These are phyloP conservation scores for Boletus barrowsii DNA, from an alignment of 768 basidiomycete genomes.

Conservation along the genomic window DNA sequence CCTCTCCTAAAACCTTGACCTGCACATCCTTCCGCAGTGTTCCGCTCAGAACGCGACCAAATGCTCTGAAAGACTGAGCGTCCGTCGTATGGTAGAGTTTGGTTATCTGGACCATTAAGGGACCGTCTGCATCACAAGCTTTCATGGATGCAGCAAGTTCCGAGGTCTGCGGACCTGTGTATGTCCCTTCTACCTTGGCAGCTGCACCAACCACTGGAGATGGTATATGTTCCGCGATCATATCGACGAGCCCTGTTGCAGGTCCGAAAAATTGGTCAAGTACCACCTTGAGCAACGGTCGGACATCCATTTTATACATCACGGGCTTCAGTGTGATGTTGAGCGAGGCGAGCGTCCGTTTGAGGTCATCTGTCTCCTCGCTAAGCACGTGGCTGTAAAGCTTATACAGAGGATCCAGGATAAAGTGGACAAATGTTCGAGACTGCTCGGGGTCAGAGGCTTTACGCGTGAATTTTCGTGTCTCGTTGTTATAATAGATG, in stretches of 20 bases:
- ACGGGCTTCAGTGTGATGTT: constrained; percentile 86
- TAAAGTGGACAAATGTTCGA: constrained; percentile 92
- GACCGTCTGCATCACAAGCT: constrained; percentile 77
- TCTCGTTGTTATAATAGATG: constrained; percentile 86
- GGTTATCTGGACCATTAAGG: constrained; percentile 88
- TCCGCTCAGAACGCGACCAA: constrained; percentile 91
- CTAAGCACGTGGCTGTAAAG: constrained; percentile 93
- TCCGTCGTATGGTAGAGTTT: constrained; percentile 97
- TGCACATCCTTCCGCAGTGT: constrained; percentile 79
- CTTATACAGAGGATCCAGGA: constrained; percentile 95
- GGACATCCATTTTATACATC: constrained; percentile 98
- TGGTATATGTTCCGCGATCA: constrained; percentile 88
- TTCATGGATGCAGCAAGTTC: constrained; percentile 78
- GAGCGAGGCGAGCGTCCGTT: constrained; percentile 70
- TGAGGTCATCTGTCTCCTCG: constrained; percentile 87
- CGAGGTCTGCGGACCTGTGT: constrained; percentile 84
- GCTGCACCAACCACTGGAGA: constrained; percentile 62
- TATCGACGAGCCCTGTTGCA: constrained; percentile 85
- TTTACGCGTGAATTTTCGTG: constrained; percentile 88
- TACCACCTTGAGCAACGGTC: constrained; percentile 90
- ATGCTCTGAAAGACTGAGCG: constrained; percentile 94
- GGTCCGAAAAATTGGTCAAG: constrained; percentile 95
- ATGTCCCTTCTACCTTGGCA: constrained; percentile 76
- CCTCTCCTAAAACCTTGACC: constrained; percentile 96
- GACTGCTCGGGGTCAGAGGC: constrained; percentile 67